Percentiles rank a stretch among this genome's conserved stretches.
These are phyloP conservation scores for Plasmodium billcollinsi DNA, from an alignment of 169 alveolate genomes.

Conservation along the genomic window DNA sequence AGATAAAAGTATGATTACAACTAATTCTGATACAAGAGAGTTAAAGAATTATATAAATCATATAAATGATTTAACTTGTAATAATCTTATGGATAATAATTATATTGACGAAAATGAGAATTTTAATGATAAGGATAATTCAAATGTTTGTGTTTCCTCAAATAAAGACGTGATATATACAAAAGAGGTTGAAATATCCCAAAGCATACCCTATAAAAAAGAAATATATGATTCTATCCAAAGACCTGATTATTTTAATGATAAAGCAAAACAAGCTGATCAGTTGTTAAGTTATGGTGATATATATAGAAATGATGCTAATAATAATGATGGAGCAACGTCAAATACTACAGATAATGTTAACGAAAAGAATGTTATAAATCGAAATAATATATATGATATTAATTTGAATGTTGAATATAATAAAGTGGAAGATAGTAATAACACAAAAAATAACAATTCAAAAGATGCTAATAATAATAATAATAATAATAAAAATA, in stretches of 20 bases:
- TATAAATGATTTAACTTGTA: too few relatives aligned
- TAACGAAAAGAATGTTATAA: not conserved
- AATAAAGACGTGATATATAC: not conserved
- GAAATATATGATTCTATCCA: not conserved
- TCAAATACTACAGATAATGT: not conserved
- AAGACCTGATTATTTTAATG: not conserved
- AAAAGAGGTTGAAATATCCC: not conserved
- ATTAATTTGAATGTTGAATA: not conserved
- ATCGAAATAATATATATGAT: not conserved
- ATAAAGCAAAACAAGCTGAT: not conserved
- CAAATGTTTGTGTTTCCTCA: too few relatives aligned
- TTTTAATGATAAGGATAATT: too few relatives aligned
- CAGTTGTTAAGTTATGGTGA: not conserved
- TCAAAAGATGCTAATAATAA: not conserved
- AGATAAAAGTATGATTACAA: too few relatives aligned
- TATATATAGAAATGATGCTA: not conserved
- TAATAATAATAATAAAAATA: not conserved
- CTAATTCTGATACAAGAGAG: too few relatives aligned
- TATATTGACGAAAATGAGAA: too few relatives aligned
- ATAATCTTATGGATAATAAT: too few relatives aligned
- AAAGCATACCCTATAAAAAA: not conserved
- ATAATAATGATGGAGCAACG: constrained; percentile 14
- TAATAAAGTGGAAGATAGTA: not conserved
- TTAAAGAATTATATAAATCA: too few relatives aligned
- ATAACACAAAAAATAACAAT: not conserved